Evolutionary conservation across 2,329 filamentous ascomycete genomes (phyloP).

Genomic region (Sporothrix pseudoabietina): DNA sequence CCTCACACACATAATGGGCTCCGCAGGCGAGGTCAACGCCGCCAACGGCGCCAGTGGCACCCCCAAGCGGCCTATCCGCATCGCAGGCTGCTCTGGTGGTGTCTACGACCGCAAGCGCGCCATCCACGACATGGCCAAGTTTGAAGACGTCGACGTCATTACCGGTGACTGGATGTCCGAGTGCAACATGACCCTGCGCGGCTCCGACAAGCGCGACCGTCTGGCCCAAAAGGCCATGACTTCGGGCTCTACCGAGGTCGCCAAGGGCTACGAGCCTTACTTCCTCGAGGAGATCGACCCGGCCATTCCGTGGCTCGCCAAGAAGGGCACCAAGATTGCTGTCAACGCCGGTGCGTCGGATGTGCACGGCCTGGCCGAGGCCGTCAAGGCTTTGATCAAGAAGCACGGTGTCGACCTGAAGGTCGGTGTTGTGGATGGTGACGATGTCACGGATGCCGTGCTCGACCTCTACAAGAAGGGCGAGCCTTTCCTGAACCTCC

Average conservation of each 20-base stretch:
- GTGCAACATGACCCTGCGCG: slow-evolving; percentile 42
- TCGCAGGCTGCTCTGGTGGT: slow-evolving; percentile 41
- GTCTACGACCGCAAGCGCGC: slow-evolving; percentile 48
- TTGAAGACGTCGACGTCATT: slow-evolving; percentile 40
- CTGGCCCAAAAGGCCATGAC: slow-evolving; percentile 25
- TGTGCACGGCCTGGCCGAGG: slow-evolving; percentile 34
- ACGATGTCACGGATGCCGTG: slow-evolving; percentile 38
- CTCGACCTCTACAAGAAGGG: slow-evolving; percentile 32
- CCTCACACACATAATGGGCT: slow-evolving; percentile 25
- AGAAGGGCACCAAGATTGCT: slow-evolving; percentile 40
- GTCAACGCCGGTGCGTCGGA: slow-evolving; percentile 43
- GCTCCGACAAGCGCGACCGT: slow-evolving; percentile 38
- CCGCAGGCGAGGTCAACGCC: slow-evolving; percentile 24
- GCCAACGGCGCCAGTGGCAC: slow-evolving; percentile 27
- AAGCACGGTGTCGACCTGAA: slow-evolving; percentile 37
- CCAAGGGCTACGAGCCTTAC: slow-evolving; percentile 42
- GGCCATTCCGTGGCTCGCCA: slow-evolving; percentile 38
- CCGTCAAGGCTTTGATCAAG: slow-evolving; percentile 34
- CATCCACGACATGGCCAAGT: slow-evolving; percentile 43
- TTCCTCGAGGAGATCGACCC: slow-evolving; percentile 42
- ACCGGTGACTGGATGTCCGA: slow-evolving; percentile 43
- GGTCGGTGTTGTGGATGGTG: slow-evolving; percentile 41
- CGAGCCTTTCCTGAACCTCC: slow-evolving; percentile 33
- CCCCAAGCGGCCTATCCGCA: slow-evolving; percentile 38
- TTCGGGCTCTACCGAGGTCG: slow-evolving; percentile 39